Evolutionary conservation across 305 asterid genomes (phyloP).

Genomic region (Fraxinus sp.): DNA sequence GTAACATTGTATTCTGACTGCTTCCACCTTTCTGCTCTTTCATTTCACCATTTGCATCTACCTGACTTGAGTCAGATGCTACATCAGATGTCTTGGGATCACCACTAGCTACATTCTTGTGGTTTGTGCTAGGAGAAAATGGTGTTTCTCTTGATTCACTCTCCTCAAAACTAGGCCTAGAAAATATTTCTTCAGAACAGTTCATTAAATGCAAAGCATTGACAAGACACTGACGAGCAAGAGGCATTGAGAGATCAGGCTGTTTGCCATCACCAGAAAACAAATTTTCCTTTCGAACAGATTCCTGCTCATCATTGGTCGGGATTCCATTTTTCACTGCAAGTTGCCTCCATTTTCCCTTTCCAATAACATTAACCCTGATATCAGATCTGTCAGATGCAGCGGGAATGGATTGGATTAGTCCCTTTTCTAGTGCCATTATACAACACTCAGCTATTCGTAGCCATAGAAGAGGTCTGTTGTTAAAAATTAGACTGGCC

Average conservation of each 20-base stretch:
- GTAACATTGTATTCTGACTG: conserved; percentile 46
- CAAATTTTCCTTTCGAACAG: conserved; percentile 37
- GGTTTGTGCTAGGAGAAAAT: conserved; percentile 27
- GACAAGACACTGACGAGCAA: conserved; percentile 72
- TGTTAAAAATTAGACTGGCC: conserved; percentile 58
- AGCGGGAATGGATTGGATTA: conserved; percentile 42
- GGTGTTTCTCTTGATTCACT: conserved; percentile 44
- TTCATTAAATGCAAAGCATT: conserved; percentile 72
- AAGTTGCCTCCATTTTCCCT: conserved; percentile 93
- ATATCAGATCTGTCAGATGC: conserved; percentile 44
- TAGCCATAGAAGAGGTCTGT: conserved; percentile 81
- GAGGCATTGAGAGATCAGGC: conserved; percentile 54
- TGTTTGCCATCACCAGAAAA: conserved; percentile 38
- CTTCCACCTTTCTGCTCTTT: conserved; percentile 68
- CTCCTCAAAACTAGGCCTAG: conserved; percentile 42
- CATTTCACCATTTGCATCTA: conserved; percentile 65
- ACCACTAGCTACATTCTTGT: conserved; percentile 24
- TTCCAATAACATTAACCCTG: conserved; percentile 68
- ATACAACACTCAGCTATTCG: conserved; percentile 92
- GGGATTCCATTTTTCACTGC: conserved; percentile 43
- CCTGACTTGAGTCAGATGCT: conserved; percentile 39
- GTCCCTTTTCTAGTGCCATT: conserved; percentile 83
- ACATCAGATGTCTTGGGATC: conserved; percentile 33
- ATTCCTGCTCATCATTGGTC: conserved; percentile 35
- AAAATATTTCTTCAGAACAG: conserved; percentile 33